These are phyloP conservation scores for Salix purpurea DNA, from an alignment of 345 rosid species.

Conservation along the genomic window DNA sequence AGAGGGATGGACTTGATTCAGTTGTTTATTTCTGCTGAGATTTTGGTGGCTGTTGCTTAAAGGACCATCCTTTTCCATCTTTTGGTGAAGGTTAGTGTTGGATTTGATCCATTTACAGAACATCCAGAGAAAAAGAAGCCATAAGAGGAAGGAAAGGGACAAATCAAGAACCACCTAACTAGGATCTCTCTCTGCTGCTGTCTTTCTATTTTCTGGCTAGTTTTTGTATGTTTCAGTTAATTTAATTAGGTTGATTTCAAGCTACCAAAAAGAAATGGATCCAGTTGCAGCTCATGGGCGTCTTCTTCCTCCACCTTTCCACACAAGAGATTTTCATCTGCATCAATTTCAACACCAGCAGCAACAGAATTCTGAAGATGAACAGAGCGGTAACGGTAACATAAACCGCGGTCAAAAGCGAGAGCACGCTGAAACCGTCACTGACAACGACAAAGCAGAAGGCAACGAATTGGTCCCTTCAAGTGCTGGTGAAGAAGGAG, in stretches of 20 bases:
- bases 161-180: neutral
- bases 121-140: slow-evolving; percentile 1
- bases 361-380: slow-evolving; percentile 48
- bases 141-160: neutral
- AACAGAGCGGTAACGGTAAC: slow-evolving; percentile 31
- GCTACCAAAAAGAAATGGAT: slow-evolving; percentile 41
- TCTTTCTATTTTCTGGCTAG: neutral
- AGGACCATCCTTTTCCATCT: slow-evolving; percentile 4
- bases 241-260: neutral
- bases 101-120: slow-evolving; percentile 15
- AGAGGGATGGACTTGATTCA: slow-evolving; percentile 13
- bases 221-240: slow-evolving; percentile 10
- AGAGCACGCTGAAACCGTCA: slow-evolving; percentile 50
- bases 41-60: slow-evolving; percentile 20
- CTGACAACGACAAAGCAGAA: slow-evolving; percentile 17
- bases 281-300: slow-evolving; percentile 67
- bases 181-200: slow-evolving; percentile 2
- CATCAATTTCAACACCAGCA: slow-evolving; percentile 57
- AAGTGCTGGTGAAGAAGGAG: slow-evolving; percentile 43
- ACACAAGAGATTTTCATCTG: slow-evolving; percentile 70
- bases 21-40: slow-evolving; percentile 22
- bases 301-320: slow-evolving; percentile 85
- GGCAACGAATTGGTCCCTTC: slow-evolving; percentile 37
- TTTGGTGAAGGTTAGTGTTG: slow-evolving; percentile 6
- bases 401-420: slow-evolving; percentile 54